Conservation (phyloP, 2,329 filamentous ascomycete genomes). For the Fusarium nelsonii region DNA sequence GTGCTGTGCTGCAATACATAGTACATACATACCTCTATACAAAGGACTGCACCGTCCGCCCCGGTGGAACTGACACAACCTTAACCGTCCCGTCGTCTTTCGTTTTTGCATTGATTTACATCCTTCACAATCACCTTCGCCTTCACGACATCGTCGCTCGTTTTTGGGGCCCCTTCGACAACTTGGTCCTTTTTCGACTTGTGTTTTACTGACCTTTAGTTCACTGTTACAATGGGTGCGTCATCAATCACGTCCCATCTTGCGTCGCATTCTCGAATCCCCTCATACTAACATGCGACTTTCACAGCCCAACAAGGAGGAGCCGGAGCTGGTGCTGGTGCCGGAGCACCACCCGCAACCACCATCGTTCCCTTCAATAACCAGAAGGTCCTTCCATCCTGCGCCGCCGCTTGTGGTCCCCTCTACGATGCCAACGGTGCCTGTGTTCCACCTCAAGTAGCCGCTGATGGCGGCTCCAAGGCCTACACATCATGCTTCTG, state of each 20-base stretch:
- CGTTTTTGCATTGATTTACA: constrained; percentile 12
- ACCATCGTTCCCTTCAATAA: constrained; percentile 68
- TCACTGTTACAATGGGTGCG: constrained; percentile 55
- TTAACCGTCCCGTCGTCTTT: constrained; percentile 22
- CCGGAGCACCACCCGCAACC: constrained; percentile 50
- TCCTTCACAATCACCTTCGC: background rate
- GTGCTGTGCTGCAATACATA: background rate
- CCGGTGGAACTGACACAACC: constrained; percentile 31
- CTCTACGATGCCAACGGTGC: constrained; percentile 78
- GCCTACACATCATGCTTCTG: constrained; percentile 82
- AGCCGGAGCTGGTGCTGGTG: constrained; percentile 2
- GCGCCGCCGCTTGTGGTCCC: constrained; percentile 68
- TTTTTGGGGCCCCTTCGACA: constrained; percentile 11
- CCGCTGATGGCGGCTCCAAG: constrained; percentile 59
- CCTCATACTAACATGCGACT: constrained; percentile 31
- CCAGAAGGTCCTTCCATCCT: constrained; percentile 66
- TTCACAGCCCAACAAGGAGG: constrained; percentile 27
- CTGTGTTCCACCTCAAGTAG: constrained; percentile 72
- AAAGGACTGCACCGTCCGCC: constrained; percentile 25
- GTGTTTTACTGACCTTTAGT: background rate
- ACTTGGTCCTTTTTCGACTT: background rate
- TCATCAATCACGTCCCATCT: constrained; percentile 32
- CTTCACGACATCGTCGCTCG: constrained; percentile 21
- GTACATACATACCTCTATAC: constrained; percentile 4
- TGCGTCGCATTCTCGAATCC: constrained; percentile 29